Evolutionary conservation across 2,329 filamentous ascomycete species (phyloP), one percentile per base, ranked within the genome.

Genomic region (Diaporthe ilicicola): DNA sequence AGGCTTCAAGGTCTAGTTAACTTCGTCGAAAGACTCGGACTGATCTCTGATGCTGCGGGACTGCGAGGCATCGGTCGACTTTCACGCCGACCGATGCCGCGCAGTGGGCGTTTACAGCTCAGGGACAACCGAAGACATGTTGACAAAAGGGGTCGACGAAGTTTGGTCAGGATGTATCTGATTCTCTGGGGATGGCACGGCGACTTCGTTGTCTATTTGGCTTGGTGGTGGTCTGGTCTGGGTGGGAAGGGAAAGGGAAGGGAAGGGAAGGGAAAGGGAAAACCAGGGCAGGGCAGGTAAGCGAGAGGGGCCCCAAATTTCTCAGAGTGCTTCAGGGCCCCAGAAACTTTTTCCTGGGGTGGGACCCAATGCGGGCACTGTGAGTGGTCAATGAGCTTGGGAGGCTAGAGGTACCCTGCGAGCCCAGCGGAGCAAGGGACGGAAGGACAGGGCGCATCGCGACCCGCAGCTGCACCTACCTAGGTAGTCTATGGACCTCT

Each of bases 61-160:
- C 93, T 94, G 89, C 91, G 89, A 88, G 89, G 89, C 89, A 87
- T 79, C 66, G 29, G 59, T 55, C 66, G 84, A 83, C 83, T 81
- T 79, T 78, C 79, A 77, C 80, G 83, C 83, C 79, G 84, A 86
- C 82, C 48, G 64, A 83, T 82, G 85, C 86, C 89, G 90, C 91
- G 91, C 90, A 94, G 92, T 91, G 91, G 90, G 89, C 84, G 89
- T 94, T 95, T 94, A 97, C 92, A 95, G 93, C 92, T 92, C 92
- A 93, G 90, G 91, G 91, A 92, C 86, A 87, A 91, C 90, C 91
- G 87, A 90, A 89, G 89, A 90, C 89, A 91, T 91, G 83, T 85
- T 87, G 80, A 76, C 74, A 69, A 69, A 77, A 78, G 81, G 76
- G 84, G 86, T 92, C 90, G 91, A 93, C 91, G 87, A 91, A 92